Evolutionary conservation across 768 basidiomycete genomes (phyloP), one percentile per base, ranked within the genome.

Genomic region (Phylloporus sp.): DNA sequence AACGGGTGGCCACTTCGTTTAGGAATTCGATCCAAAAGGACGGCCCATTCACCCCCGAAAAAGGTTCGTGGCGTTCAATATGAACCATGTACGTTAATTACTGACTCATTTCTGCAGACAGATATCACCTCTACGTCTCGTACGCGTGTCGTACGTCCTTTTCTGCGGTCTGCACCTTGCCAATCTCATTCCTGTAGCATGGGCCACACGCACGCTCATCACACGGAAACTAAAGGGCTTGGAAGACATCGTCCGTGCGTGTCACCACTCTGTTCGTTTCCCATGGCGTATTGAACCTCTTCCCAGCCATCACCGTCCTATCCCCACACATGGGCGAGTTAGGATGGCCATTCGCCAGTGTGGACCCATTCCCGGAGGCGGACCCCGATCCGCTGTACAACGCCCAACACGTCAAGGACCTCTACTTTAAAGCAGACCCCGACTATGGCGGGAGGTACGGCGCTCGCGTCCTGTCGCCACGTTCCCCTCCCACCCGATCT

Each of bases 131-230:
- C 58, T 95, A 91, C 61, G 89, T 97, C 52, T 88, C 88, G 5
- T 82, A 84, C 56, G 83, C 87, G 2, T 97, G 93, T 61, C 93
- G 88, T 91, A 56, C 66, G 86, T 59, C 31, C 24, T 4, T 1
- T 18, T 11, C 9, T 9, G 20, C 23, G 15, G 6, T 28, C 27
- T 6, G 15, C 2, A 0, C 12, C 3, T 11, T 11, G 2, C 27
- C 5, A 1, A 32, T 24, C 26, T 22, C 12, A 18, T 24, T 24
- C 40, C 22, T 10, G 10, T 41, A 90, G 88, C 95, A 9, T 98
- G 95, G 95, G 95, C 95, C 0, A 91, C 92, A 23, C 80, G 95
- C 58, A 81, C 94, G 5, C 74, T 97, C 55, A 97, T 98, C 59
- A 76, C 87, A 4, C 80, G 95, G 58, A 85, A 92, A 70, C 78